Evolutionary conservation across 1,139 yeast species (phyloP), one percentile per base, ranked within the genome.

Genomic region (Pichia sp.): DNA sequence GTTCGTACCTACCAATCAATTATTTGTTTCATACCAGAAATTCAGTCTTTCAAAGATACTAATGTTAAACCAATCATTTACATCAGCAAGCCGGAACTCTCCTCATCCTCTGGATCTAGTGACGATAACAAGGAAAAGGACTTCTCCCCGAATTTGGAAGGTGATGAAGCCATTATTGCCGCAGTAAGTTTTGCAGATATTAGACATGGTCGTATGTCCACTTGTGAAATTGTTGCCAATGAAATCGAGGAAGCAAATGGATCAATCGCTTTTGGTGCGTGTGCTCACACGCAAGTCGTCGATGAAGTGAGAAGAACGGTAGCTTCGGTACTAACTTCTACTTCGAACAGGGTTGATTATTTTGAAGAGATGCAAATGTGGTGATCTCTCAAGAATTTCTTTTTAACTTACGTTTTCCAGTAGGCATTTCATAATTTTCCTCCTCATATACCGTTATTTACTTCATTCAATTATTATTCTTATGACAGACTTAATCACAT

Each of bases 21-120:
- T 34, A 71, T 67, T 45, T 72, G 81, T 77, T 72, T 65, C 51
- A 58, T 54, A 37, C 66, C 59, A 27, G 79, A 70, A 53, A 56
- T 69, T 32, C 27, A 50, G 30, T 49, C 48, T 29, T 55, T 60
- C 38, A 62, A 59, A 38, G 56, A 53, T 25, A 56, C 66, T 3
- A 49, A 55, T 9, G 56, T 66, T 22, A 54, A 61, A 35, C 59
- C 70, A 11, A 49, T 64, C 10, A 51, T 70, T 5, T 69, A 63
- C 42, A 62, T 70, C 29, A 64, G 74, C 4, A 58, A 59, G 32
- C 63, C 63, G 38, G 37, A 48, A 39, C 11, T 11, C 16, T 9
- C 17, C 10, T 39, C 53, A 39, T 9, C 15, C 12, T 21, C 22
- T 8, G 16, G 26, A 5, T 23, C 35, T 5, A 34, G 32, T 31